phyloP scores from a whole-genome alignment of 176 grass and related monocot species.

The Secale cereale region DNA sequence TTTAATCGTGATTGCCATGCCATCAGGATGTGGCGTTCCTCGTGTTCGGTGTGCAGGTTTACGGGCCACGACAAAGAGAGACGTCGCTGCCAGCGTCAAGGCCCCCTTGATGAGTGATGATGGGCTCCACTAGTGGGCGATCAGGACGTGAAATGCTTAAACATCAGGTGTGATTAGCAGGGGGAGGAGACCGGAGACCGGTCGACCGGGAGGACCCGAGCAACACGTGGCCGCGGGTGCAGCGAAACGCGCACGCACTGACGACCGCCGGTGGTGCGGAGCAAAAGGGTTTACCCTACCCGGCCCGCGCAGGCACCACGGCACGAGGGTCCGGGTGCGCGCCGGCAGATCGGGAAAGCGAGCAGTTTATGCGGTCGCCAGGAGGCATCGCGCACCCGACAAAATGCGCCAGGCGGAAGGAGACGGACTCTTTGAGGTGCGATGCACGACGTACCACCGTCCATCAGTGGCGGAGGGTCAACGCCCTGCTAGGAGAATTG shows the following conservation, averaged over 20 bases:
- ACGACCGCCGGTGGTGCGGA: neutral
- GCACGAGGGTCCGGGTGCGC: too few species aligned
- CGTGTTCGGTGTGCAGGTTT: neutral
- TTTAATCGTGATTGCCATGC: neutral
- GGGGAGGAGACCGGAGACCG: neutral
- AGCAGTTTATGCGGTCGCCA: neutral
- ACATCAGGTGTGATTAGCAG: neutral
- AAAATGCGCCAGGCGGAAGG: neutral
- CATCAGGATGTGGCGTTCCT: neutral
- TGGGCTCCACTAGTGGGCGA: neutral
- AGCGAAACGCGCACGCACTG: neutral
- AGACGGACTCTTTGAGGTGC: neutral
- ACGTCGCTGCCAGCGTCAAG: neutral
- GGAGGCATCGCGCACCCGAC: neutral
- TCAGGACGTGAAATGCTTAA: conserved; percentile 13
- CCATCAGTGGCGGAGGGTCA: neutral
- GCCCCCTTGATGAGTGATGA: neutral
- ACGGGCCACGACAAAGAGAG: neutral
- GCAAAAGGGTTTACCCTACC: neutral
- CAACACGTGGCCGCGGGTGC: conserved; percentile 10
- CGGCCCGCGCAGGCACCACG: neutral
- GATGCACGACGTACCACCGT: neutral
- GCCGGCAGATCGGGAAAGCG: neutral
- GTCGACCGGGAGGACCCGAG: neutral
- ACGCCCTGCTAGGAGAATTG: neutral